Conservation (phyloP, 2,329 filamentous ascomycete species). For the Talaromyces piceae region DNA sequence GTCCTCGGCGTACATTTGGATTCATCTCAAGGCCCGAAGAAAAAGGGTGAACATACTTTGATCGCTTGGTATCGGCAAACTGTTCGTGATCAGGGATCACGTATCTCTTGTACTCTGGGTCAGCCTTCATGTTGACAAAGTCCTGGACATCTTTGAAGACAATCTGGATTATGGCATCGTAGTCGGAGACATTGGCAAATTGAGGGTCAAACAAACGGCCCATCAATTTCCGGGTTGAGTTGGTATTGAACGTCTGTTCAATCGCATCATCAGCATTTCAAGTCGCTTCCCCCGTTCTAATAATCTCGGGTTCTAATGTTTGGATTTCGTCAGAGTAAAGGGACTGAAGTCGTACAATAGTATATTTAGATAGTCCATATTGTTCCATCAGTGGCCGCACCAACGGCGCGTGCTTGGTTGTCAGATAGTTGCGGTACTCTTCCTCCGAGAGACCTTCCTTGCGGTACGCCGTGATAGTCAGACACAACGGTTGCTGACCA, state of each 20-base stretch:
- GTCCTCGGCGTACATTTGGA: not conserved
- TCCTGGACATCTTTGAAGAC: slow-evolving; percentile 24
- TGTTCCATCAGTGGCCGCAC: slow-evolving; percentile 21
- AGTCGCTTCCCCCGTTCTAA: slow-evolving; percentile 5
- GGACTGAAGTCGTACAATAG: slow-evolving; percentile 18
- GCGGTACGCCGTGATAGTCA: slow-evolving; percentile 24
- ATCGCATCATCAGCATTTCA: not conserved
- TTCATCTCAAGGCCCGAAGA: not conserved
- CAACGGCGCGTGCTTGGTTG: slow-evolving; percentile 19
- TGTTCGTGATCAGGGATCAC: slow-evolving; percentile 26
- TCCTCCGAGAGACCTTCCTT: slow-evolving; percentile 24
- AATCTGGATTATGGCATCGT: slow-evolving; percentile 26
- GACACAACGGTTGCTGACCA: slow-evolving; percentile 2
- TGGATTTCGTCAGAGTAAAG: not conserved
- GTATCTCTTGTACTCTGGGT: slow-evolving; percentile 20
- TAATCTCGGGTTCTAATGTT: no score
- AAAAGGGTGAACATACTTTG: not conserved
- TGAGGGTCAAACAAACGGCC: slow-evolving; percentile 16
- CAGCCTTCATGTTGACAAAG: slow-evolving; percentile 23
- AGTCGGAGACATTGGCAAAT: slow-evolving; percentile 20
- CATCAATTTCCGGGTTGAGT: slow-evolving; percentile 19
- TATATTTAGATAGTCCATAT: slow-evolving; percentile 23
- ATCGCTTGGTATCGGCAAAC: slow-evolving; percentile 19
- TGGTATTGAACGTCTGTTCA: slow-evolving; percentile 19
- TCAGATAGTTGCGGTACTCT: slow-evolving; percentile 22